These are phyloP conservation scores for Sphagnum fallax DNA, from an alignment of 228 moss, liverwort and hornwort species.

Conservation along the genomic window DNA sequence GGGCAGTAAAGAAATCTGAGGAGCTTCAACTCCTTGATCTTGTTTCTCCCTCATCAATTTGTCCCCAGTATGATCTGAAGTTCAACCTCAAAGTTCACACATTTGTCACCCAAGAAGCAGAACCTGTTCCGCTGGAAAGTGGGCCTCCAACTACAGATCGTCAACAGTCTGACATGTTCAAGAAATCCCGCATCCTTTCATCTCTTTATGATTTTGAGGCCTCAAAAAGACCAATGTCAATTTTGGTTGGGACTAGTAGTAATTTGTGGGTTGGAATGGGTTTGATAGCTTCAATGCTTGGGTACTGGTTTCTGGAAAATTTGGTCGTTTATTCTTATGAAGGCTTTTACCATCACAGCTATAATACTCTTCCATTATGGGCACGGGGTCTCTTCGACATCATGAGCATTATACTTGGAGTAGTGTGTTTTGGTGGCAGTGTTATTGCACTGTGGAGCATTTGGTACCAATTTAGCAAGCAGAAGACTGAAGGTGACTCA, in stretches of 20 bases:
- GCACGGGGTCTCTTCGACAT: conserved; percentile 34
- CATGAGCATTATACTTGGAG: conserved; percentile 44
- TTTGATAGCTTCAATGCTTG: conserved; percentile 52
- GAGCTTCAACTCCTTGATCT: conserved; percentile 77
- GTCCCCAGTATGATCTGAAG: conserved; percentile 49
- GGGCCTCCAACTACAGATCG: conserved; percentile 19
- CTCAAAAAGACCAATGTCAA: conserved; percentile 47
- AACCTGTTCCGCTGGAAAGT: conserved; percentile 15
- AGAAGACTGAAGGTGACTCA: not conserved
- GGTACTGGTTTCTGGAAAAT: conserved; percentile 37
- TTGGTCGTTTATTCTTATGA: conserved; percentile 33
- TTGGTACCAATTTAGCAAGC: conserved; percentile 4
- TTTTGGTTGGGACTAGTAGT: conserved; percentile 61
- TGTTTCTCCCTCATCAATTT: conserved; percentile 47
- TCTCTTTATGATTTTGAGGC: conserved; percentile 33
- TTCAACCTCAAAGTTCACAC: conserved; percentile 53
- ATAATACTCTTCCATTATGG: conserved; percentile 43
- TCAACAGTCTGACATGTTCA: conserved; percentile 14
- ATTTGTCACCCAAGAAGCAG: conserved; percentile 67
- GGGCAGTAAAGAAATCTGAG: conserved; percentile 84
- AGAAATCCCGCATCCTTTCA: conserved; percentile 24
- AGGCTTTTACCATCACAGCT: conserved; percentile 30
- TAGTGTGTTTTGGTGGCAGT: conserved; percentile 66
- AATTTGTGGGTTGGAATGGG: conserved; percentile 62
- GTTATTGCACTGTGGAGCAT: conserved; percentile 54